These are phyloP conservation scores for Lomentospora prolificans DNA, from an alignment of 2,329 filamentous ascomycete genomes.

Conservation along the genomic window DNA sequence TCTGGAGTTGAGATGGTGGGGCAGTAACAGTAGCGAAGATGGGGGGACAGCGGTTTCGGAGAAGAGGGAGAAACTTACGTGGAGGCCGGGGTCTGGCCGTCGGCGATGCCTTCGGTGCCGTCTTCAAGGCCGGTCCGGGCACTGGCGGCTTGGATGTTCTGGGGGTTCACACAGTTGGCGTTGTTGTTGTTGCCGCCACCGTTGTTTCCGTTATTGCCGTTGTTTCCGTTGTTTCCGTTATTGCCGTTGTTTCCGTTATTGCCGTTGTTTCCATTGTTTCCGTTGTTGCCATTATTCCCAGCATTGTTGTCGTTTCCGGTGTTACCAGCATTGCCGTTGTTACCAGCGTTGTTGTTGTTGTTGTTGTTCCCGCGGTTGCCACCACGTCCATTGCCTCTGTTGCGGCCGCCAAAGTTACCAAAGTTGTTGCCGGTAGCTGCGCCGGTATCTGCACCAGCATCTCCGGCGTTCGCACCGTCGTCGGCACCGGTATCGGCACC, in stretches of 20 bases:
- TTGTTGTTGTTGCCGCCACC: slow-evolving; percentile 8
- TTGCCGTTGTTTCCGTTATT: slow-evolving; percentile 1
- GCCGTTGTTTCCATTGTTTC: slow-evolving; percentile 11
- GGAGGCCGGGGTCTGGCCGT: slow-evolving; percentile 27
- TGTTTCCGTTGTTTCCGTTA: slow-evolving; percentile 14
- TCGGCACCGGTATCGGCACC: too few relatives aligned
- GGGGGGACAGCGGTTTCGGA: too few relatives aligned
- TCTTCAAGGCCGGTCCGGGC: slow-evolving; percentile 26
- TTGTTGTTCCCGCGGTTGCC: slow-evolving; percentile 10
- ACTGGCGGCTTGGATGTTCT: slow-evolving; percentile 32
- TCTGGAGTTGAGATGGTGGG: not conserved
- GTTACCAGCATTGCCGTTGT: slow-evolving; percentile 11
- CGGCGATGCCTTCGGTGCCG: slow-evolving; percentile 17
- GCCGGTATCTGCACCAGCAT: not conserved
- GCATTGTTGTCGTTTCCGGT: slow-evolving; percentile 10
- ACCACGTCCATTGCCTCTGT: slow-evolving; percentile 13
- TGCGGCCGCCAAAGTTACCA: not conserved
- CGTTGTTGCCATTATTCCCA: slow-evolving; percentile 14
- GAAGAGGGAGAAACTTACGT: slow-evolving; percentile 24
- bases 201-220: slow-evolving; percentile 16
- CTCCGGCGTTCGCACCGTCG: not conserved
- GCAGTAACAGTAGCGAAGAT: not conserved
- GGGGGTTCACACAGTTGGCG: slow-evolving; percentile 21
- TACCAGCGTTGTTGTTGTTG: slow-evolving; percentile 9
- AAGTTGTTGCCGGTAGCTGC: not conserved